Conservation (phyloP, 176 grass and related monocot species). For the Musa schizocarpa region DNA sequence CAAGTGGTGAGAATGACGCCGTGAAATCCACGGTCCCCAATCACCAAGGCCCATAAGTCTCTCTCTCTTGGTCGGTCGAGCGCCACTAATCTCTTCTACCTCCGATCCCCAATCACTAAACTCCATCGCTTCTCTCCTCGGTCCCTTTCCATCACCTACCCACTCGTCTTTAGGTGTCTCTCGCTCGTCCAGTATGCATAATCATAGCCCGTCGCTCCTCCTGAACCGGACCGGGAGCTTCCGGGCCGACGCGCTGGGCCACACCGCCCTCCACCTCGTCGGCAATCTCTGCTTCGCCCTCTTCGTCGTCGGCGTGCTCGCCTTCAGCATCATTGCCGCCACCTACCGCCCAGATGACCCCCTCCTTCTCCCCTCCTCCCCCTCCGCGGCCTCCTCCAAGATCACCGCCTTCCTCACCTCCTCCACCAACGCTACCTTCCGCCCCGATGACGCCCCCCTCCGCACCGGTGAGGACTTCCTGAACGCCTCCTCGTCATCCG, state of each 20-base stretch:
- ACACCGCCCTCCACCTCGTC: conserved; percentile 7
- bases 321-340: conserved; percentile 21
- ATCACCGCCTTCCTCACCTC: conserved; percentile 9
- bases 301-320: conserved; percentile 16
- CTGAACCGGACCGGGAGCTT: conserved; percentile 1
- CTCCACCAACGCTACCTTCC: conserved; percentile 25
- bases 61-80: too few relatives aligned
- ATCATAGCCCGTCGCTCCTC: background rate
- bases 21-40: too few relatives aligned
- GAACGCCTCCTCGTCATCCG: background rate
- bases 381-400: background rate
- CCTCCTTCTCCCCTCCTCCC: conserved; percentile 7
- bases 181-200: background rate
- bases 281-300: conserved; percentile 17
- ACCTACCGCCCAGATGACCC: conserved; percentile 14
- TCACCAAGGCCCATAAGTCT: background rate
- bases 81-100: too few relatives aligned
- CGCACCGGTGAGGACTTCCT: conserved; percentile 17
- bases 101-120: background rate
- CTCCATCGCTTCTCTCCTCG: background rate
- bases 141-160: background rate
- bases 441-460: conserved; percentile 16
- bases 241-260: conserved; percentile 8
- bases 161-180: background rate
- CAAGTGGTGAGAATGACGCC: too few relatives aligned